Conservation (phyloP, 495 filamentous ascomycete genomes). For the Durotheca rogersii region DNA sequence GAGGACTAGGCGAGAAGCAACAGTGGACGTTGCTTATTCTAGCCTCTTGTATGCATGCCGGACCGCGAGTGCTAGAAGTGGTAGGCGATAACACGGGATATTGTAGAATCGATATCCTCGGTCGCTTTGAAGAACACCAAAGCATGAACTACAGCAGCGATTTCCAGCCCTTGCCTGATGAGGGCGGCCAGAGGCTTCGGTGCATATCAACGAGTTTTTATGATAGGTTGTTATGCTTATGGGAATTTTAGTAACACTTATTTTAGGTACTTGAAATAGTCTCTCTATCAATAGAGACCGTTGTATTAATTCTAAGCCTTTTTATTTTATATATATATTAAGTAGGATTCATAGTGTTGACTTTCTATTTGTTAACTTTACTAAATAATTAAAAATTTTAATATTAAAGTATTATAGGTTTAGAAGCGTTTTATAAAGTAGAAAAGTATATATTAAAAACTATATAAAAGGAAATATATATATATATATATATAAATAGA, state of each 20-base stretch:
- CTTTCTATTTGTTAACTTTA: no score
- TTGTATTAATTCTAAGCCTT: no score
- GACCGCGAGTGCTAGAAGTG: constrained; percentile 66
- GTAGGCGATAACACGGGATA: constrained; percentile 30
- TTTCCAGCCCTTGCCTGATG: constrained; percentile 51
- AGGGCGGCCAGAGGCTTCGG: constrained; percentile 35
- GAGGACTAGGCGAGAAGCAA: constrained; percentile 10
- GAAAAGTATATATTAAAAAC: no score
- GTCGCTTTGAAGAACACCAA: constrained; percentile 79
- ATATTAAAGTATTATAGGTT: no score
- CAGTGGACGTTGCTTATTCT: constrained; percentile 54
- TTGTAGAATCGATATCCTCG: constrained; percentile 68
- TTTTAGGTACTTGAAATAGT: neutral
- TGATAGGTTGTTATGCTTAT: constrained; percentile 77
- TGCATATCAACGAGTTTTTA: constrained; percentile 89
- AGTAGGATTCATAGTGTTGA: no score
- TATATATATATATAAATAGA: no score
- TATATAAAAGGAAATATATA: no score
- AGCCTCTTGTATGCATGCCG: constrained; percentile 93
- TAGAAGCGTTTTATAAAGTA: no score
- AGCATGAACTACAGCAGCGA: constrained; percentile 97
- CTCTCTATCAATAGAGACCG: neutral
- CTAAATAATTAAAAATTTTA: no score
- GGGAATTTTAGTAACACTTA: constrained; percentile 53
- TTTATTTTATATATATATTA: no score